Base-by-base conservation (phyloP, 2,329 filamentous ascomycete species). In the Coleophoma crateriformis region DNA sequence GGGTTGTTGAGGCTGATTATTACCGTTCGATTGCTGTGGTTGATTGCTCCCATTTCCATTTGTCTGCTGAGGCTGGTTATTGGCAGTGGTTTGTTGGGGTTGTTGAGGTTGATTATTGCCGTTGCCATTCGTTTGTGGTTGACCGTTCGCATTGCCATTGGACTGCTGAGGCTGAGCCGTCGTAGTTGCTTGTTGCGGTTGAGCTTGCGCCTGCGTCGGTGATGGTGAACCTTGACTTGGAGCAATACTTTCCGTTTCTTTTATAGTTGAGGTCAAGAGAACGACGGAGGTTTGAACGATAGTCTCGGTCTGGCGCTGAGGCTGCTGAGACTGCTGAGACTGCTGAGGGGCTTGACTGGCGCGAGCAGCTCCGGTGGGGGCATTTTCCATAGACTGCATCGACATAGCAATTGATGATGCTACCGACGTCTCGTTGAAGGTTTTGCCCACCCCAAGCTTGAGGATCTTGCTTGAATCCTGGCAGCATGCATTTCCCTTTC, bases 401-500 rank as follows among this genome's bases (percentile, higher is more conserved):
- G 27, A 17, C 20, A 44, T 14, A 10, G 27, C 3, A 14, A 44
- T 14, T 33, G 13, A 22, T 33, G 48, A 48, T 15, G 39, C 34
- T 32, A 45, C 20, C 20, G 39, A 45, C 10, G 33, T 40, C 37
- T 53, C 51, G 12, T 44, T 40, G 39, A 53, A 51, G 11, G 43
- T 47, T 4, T 27, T 41, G 11, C 38, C 39, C 14, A 49, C 44
- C 7, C 50, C 53, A 7, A 56, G 32, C 6, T 39, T 52, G 4
- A 56, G 15, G 15, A 56, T 32, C 8, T 55, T 55, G 4, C 45
- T 46, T 10, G 45, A 33, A 0, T 39, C 48, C n/a, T 38, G 32
- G 42, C 54, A 56, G 15, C 54, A 56, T 20, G 12, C 34, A 33
- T 37, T 37, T 19, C 47, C 49, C 17, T 51, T 46, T n/a, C 53